Conservation (phyloP, 2,329 filamentous ascomycete genomes). For the Cytospora piceae region DNA sequence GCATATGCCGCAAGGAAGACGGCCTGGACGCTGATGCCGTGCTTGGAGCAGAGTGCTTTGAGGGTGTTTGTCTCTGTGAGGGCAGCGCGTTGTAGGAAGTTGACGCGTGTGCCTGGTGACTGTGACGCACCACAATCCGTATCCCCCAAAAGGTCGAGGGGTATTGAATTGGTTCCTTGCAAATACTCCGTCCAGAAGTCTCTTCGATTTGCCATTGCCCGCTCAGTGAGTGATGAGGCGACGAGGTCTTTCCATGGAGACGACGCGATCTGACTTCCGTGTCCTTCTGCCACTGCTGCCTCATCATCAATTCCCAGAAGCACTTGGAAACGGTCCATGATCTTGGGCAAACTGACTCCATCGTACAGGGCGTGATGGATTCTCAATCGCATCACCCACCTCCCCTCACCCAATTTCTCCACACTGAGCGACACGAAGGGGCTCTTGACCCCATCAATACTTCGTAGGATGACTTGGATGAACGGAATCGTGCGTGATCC, state of each 20-base stretch:
- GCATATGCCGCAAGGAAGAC: slow-evolving; percentile 76
- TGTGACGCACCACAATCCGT: background rate
- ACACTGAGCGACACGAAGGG: slow-evolving; percentile 35
- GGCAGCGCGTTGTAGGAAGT: slow-evolving; percentile 52
- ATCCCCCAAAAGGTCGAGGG: slow-evolving; percentile 24
- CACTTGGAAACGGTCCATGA: slow-evolving; percentile 53
- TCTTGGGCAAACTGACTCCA: slow-evolving; percentile 71
- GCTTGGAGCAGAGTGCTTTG: slow-evolving; percentile 42
- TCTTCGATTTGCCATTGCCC: slow-evolving; percentile 32
- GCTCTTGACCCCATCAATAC: background rate
- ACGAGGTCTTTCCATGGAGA: slow-evolving; percentile 37
- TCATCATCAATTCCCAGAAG: slow-evolving; percentile 31
- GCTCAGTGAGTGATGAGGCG: slow-evolving; percentile 22
- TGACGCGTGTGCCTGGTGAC: slow-evolving; percentile 15
- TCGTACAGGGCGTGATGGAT: slow-evolving; percentile 92
- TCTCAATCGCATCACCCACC: slow-evolving; percentile 51
- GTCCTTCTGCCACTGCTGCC: too few relatives aligned
- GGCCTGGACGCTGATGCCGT: slow-evolving; percentile 71
- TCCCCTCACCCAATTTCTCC: slow-evolving; percentile 25
- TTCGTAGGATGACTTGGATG: slow-evolving; percentile 61
- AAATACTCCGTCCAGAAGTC: slow-evolving; percentile 51
- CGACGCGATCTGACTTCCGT: too few relatives aligned
- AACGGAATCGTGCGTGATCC: slow-evolving; percentile 53
- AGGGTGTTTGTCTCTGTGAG: slow-evolving; percentile 47
- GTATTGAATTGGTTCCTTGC: slow-evolving; percentile 29